Evolutionary conservation across 2,329 filamentous ascomycete species (phyloP), one percentile per base, ranked within the genome.

Genomic region (Colletotrichum orchidophilum): DNA sequence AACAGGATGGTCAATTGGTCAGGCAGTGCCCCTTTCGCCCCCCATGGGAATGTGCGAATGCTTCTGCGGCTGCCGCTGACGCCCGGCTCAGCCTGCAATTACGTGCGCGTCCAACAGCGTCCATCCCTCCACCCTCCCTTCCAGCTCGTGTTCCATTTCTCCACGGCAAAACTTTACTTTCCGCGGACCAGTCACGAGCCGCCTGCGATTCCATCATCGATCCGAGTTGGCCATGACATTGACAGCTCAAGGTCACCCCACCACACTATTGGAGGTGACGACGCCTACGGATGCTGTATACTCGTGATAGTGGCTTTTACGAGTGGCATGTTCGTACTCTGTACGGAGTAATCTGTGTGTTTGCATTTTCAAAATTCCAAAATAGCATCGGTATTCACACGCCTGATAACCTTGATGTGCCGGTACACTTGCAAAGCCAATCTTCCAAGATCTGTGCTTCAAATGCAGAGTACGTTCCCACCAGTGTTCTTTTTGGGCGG

Each of bases 71-170:
- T 35, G 59, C 53, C 29, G 39, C 33, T 46, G 53, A 54, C 39
- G 62, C 60, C 50, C 42, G 64, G 21, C 63, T 59, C 64, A 63
- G 69, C 64, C 69, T 59, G 42, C 26, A 54, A 49, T 63, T 71
- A 64, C 69, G 69, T 71, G 42, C 27, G 58, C 69, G 54, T 18
- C 69, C 69, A 63, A 69, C 69, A 68, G 59, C 58, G 52, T 58
- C 42, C 64, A 71, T 68, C 69, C 69, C 58, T 69, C 55, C 57
- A 70, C 70, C 70, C 66, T 66, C 70, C 66, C 70, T 72, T 72
- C 35, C 66, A 64, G 46, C 70, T 72, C 70, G 70, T 72, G 66
- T 72, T 70, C 49, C 24, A 70, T 70, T 39, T 53, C 54, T 33
- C 27, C 29, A 58, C 46, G 66, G 58, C 59, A 46, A 66, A 58